Evolutionary conservation across 495 filamentous ascomycete genomes (phyloP), one percentile per base, ranked within the genome.

Genomic region (Hypoxylon lienhwacheense): DNA sequence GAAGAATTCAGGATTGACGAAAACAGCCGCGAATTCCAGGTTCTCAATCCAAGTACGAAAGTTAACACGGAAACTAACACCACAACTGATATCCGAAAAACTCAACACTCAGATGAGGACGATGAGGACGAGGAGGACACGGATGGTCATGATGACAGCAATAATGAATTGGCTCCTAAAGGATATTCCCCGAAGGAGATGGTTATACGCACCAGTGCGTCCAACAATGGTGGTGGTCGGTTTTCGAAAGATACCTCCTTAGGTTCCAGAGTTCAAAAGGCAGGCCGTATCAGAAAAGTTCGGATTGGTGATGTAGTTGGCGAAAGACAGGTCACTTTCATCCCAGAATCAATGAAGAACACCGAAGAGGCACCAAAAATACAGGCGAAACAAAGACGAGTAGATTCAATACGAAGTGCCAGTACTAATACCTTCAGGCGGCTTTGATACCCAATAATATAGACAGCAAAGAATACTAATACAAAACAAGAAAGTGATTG

Each of bases 1-100:
- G 83, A 87, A 61, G 91, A 95, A 32, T 97, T 96, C 69, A 85
- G 82, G 44, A 85, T 99, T 35, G 92, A 99, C 59, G 93, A 97
- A 68, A 82, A 69, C n/a, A 91, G 86, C 37, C 71, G 81, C 35
- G 95, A 97, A 66, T 99, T 95, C 76, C 78, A 84, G 32, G 76
- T 84, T 28, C 80, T 93, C 66, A 97, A 97, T 66, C 90, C 95
- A 21, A 93, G 87, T 68, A 95, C 77, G 14, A 66, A 65, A 12
- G 67, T 79, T 33, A 63, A 64, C 34, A 61, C 55, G 0, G 64
- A 68, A 20, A 36, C 59, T 11, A 59, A 57, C n/a, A 61, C 44
- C 32, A 20, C 37, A 2, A 33, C 11, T 52, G 47, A 12, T 35
- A 65, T 50, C 21, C 41, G 25, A 11, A 42, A 49, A 40, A 32